A percentile compares a stretch with the other conserved stretches of the same genome.
Conservation (phyloP, 1,139 yeast species). For the Debaryomyces coudertii region DNA sequence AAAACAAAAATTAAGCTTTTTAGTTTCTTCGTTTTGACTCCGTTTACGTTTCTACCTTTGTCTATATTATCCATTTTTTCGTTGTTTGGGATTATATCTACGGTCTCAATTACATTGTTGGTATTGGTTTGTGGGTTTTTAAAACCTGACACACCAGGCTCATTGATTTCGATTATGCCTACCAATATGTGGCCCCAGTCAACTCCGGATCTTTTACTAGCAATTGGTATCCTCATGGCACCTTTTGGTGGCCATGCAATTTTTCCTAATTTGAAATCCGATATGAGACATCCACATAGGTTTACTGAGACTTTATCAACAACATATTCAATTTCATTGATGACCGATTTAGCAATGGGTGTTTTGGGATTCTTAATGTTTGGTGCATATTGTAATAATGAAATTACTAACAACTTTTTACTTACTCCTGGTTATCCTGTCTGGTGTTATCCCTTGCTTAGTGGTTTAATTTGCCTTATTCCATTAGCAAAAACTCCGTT, state of each 20-base stretch:
- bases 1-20: constrained; percentile 39
- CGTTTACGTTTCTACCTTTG: constrained; percentile 50
- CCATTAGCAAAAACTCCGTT: constrained; percentile 90
- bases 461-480: constrained; percentile 73
- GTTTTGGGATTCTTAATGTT: constrained; percentile 86
- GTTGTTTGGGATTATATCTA: constrained; percentile 48
- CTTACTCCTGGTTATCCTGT: constrained; percentile 72
- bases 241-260: constrained; percentile 69
- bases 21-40: constrained; percentile 47
- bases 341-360: constrained; percentile 77
- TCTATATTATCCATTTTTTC: constrained; percentile 49
- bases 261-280: constrained; percentile 60
- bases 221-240: constrained; percentile 61
- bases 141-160: constrained; percentile 46
- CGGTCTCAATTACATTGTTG: constrained; percentile 45
- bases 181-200: constrained; percentile 52
- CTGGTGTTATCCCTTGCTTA: constrained; percentile 64
- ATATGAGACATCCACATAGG: constrained; percentile 57
- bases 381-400: constrained; percentile 75
- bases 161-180: constrained; percentile 45
- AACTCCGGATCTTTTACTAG: constrained; percentile 43
- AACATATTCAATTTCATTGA: constrained; percentile 65
- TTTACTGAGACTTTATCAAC: constrained; percentile 41
- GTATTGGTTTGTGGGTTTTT: constrained; percentile 45
- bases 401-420: constrained; percentile 77